Evolutionary conservation across 768 basidiomycete species (phyloP), one percentile per base, ranked within the genome.

Genomic region (Panaeolus cyanescens): DNA sequence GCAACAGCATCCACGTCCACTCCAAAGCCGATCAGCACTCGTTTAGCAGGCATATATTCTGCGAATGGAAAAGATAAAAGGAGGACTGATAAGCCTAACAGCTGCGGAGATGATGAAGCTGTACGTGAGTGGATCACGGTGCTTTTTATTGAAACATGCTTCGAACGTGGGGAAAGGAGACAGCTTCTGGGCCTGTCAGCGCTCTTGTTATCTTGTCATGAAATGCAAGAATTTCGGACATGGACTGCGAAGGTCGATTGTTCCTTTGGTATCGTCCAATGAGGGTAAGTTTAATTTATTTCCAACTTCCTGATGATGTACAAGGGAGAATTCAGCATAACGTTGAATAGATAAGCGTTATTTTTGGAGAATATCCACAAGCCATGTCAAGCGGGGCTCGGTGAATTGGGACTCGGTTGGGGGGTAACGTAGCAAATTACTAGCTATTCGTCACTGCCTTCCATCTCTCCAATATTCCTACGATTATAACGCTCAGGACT

Each of bases 1-100:
- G 89, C 83, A 3, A 91, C 90, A 2, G 89, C 89, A 59, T 93
- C 90, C 2, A 92, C 88, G 62, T 93, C 89, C 8, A 90, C 86
- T 25, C 88, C 89, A 69, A 88, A 86, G 15, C 84, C 79, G 32
- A 87, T 75, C 17, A 88, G 77, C 20, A 85, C 80, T 58, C 76
- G 73, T 66, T 80, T 85, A 53, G 85, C 79, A 55, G 82, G 77
- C 86, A 87, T 87, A 25, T 37, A 25, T 50, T 50, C 45, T 28
- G 45, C 17, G 45, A 50, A 50, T 50, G 15, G 39, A 20, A 57
- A 56, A 15, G 32, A n/a, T 15, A 31, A 39, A 30, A 36, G 39
- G 22, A 33, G 25, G 30, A 58, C 34, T 19, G 42, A 56, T 34
- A 59, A 34, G 31, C 19, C 32, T 9, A 28, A 1, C 5, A 19